Conservation (phyloP, 805 yeast genomes). For the Saccharomycopsis sp. region DNA sequence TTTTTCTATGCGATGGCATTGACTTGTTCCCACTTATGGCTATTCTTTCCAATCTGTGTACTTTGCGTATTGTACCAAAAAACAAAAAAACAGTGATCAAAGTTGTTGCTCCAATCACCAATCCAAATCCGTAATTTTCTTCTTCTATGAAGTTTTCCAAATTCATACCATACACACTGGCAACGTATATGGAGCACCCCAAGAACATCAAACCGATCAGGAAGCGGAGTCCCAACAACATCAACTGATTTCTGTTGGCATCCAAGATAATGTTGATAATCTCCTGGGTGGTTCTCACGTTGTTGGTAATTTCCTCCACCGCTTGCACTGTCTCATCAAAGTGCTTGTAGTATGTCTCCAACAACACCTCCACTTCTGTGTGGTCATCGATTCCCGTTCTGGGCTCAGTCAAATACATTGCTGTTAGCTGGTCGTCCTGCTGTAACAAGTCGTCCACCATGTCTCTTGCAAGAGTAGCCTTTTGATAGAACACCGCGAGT, state of each 20-base stretch:
- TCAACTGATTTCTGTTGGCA: slow-evolving; percentile 81
- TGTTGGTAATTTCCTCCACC: slow-evolving; percentile 71
- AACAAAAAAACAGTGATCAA: slow-evolving; percentile 39
- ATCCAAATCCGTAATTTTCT: slow-evolving; percentile 51
- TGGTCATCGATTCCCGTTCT: slow-evolving; percentile 30
- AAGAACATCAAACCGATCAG: slow-evolving; percentile 79
- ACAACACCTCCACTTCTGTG: slow-evolving; percentile 76
- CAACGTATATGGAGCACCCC: slow-evolving; percentile 74
- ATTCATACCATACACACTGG: slow-evolving; percentile 89
- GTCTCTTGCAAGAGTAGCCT: slow-evolving; percentile 63
- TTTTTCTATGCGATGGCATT: slow-evolving; percentile 10
- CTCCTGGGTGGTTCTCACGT: slow-evolving; percentile 85
- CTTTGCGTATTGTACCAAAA: slow-evolving; percentile 42
- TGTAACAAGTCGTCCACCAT: slow-evolving; percentile 79
- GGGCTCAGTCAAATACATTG: slow-evolving; percentile 51
- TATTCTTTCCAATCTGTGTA: slow-evolving; percentile 60
- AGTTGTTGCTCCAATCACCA: slow-evolving; percentile 35
- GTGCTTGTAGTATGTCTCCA: slow-evolving; percentile 85
- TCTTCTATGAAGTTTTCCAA: slow-evolving; percentile 71
- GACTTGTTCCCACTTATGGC: slow-evolving; percentile 39
- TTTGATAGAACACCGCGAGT: slow-evolving; percentile 65
- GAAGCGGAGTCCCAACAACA: slow-evolving; percentile 77
- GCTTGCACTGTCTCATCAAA: slow-evolving; percentile 92
- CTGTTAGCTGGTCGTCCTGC: slow-evolving; percentile 75
- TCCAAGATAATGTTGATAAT: slow-evolving; percentile 86